Evolutionary conservation across 2,329 filamentous ascomycete species (phyloP).

Genomic region (Penicillium nordicum): DNA sequence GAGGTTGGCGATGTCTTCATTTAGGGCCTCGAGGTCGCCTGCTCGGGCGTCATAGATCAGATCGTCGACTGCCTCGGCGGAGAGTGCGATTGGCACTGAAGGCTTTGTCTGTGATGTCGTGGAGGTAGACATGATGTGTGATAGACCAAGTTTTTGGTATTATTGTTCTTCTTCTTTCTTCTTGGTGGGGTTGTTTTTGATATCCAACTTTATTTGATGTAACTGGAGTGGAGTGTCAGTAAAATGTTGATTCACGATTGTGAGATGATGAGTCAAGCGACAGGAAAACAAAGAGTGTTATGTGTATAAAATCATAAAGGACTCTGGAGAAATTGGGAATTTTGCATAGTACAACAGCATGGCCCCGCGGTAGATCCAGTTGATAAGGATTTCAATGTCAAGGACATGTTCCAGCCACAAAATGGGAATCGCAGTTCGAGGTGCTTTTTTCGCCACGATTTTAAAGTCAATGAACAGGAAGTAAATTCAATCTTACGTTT

Average conservation of each 20-base stretch:
- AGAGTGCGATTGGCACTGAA: conserved; percentile 44
- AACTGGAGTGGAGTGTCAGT: conserved; percentile 1
- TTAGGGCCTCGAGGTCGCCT: conserved; percentile 70
- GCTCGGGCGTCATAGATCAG: conserved; percentile 81
- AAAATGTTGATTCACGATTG: neutral
- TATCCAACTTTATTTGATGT: conserved; percentile 5
- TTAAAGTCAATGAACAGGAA: neutral
- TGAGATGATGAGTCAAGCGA: neutral
- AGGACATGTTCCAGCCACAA: conserved; percentile 2
- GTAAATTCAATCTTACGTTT: conserved; percentile 15
- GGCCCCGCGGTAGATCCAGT: conserved; percentile 11
- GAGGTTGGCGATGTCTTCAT: conserved; percentile 56
- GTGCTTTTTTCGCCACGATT: neutral
- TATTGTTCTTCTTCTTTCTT: conserved; percentile 6
- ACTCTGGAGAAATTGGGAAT: neutral
- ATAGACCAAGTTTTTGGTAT: neutral
- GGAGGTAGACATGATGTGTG: conserved; percentile 13
- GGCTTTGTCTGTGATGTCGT: conserved; percentile 17
- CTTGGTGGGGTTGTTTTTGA: conserved; percentile 5
- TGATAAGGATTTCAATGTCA: conserved; percentile 15
- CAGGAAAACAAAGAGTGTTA: neutral
- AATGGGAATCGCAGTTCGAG: no score
- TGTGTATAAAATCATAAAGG: neutral
- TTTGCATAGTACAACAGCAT: neutral
- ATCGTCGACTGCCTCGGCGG: conserved; percentile 83